Evolutionary conservation across 2,329 filamentous ascomycete species (phyloP).

Genomic region (Trichoderma sp.): DNA sequence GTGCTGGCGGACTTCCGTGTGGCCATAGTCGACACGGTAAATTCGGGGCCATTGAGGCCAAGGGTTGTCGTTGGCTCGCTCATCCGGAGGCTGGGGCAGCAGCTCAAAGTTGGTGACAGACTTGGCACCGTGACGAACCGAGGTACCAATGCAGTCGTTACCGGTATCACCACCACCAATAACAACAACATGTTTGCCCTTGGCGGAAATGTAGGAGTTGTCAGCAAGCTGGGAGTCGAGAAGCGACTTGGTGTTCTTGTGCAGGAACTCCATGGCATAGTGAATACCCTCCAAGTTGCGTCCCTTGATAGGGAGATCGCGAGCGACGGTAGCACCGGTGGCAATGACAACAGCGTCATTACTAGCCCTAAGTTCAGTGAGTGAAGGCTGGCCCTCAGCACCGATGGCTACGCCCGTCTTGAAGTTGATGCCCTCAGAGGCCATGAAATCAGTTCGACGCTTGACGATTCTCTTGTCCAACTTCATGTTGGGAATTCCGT

Average conservation of each 20-base stretch:
- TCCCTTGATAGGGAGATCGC: constrained; percentile 87
- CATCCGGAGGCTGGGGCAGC: constrained; percentile 84
- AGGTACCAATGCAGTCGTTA: constrained; percentile 97
- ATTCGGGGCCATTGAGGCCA: constrained; percentile 99
- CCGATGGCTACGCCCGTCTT: constrained; percentile 77
- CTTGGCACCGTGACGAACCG: constrained; percentile 91
- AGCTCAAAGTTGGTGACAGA: constrained; percentile 97
- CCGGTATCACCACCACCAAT: constrained; percentile 98
- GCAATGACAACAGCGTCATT: constrained; percentile 88
- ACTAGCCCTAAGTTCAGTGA: constrained; percentile 70
- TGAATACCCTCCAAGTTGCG: constrained; percentile 89
- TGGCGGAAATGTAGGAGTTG: constrained; percentile 86
- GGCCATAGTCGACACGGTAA: constrained; percentile 97
- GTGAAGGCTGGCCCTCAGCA: constrained; percentile 62
- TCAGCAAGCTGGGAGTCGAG: constrained; percentile 88
- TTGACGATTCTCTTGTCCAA: constrained; percentile 97
- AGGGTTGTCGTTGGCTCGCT: constrained; percentile 91
- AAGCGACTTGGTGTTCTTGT: constrained; percentile 96
- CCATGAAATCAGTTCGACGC: constrained; percentile 93
- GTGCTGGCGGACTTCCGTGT: constrained; percentile 93
- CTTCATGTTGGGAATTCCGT: constrained; percentile 99
- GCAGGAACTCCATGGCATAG: constrained; percentile 96
- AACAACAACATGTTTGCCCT: constrained; percentile 93
- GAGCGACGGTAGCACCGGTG: constrained; percentile 89
- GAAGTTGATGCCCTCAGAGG: constrained; percentile 81